Base-by-base conservation (phyloP, 2,329 filamentous ascomycete genomes). In the Alternaria ethzedia region DNA sequence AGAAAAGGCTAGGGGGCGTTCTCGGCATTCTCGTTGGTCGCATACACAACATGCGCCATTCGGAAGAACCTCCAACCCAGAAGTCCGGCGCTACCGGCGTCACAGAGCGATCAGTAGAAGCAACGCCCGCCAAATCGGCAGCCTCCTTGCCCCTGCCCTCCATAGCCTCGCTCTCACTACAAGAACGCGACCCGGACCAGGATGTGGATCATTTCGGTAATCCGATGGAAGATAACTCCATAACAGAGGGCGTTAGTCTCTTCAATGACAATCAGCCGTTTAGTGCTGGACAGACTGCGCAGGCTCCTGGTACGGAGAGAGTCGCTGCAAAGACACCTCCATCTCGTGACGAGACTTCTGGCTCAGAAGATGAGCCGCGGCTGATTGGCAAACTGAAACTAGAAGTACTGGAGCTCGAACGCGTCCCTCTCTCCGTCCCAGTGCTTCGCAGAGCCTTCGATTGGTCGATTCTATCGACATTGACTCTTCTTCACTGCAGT, bases 381-480 rank as follows among this genome's bases (percentile, higher is more conserved):
- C 78, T 87, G 2, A 84, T 87, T 30, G 85, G 85, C 32, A 88
- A 88, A 70, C 81, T 96, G 15, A 86, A 84, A 64, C 81, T 96
- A n/a, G 88, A 92, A 62, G 88, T 85, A 2, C 82, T 96, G 10
- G 91, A 94, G 78, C 83, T 96, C 3, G 92, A 96, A 78, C 87
- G 91, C 23, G 86, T 95, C 3, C 86, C 88, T 0, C 80, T 96
- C n/a, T 93, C 90, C 1, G 85, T 93, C 45, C 84, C 88, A 9
- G 88, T 92, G n/a, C 84, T 93, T 58, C 85, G 88, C 50, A 87
- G 87, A 64, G 90, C 88, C 2, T 85, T 96, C 45, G 91, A 96
- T 79, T 96, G 91, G 91, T 88, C 88, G 2, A 83, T 86, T 10
- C 78, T 96, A 56, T 91, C 89, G 3, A 90, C 84, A 15, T 80